phyloP scores from a whole-genome alignment of 345 rosid genomes.

The Tarenaya hassleriana region DNA sequence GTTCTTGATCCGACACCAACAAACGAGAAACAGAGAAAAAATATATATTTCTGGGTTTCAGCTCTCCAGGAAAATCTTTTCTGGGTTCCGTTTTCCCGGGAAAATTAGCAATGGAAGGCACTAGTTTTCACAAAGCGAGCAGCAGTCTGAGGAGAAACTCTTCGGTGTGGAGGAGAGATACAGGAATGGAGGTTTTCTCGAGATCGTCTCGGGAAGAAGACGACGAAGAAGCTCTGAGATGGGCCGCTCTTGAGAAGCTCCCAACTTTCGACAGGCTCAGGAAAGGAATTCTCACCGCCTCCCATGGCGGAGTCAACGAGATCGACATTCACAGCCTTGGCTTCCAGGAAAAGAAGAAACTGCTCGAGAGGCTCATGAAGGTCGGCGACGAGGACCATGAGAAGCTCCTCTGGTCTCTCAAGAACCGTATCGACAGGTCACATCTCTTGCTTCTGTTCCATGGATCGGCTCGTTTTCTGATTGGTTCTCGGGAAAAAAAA shows the following conservation, averaged over 20 bases:
- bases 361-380: conserved; percentile 61
- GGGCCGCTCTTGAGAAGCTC: conserved; percentile 90
- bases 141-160: conserved; percentile 33
- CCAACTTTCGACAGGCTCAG: conserved; percentile 60
- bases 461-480: too few relatives aligned
- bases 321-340: conserved; percentile 60
- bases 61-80: neutral
- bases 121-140: conserved; percentile 35
- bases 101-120: conserved; percentile 30
- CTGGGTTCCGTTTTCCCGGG: too few relatives aligned
- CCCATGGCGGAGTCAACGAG: conserved; percentile 40
- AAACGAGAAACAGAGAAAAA: neutral
- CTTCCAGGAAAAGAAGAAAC: conserved; percentile 56
- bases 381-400: conserved; percentile 84
- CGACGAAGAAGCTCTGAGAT: conserved; percentile 76
- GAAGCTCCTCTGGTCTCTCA: conserved; percentile 75
- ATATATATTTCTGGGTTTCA: conserved; percentile 10
- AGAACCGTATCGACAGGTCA: conserved; percentile 63
- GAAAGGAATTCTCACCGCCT: conserved; percentile 60
- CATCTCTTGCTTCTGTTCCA: too few relatives aligned
- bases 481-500: too few relatives aligned
- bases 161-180: conserved; percentile 33
- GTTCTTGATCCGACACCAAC: too few relatives aligned
- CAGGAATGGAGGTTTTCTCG: conserved; percentile 41
- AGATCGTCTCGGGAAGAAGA: conserved; percentile 55